These are phyloP conservation scores for Cryptococcus jaspeensis DNA, from an alignment of 1,284 basidiomycete species.

Conservation along the genomic window DNA sequence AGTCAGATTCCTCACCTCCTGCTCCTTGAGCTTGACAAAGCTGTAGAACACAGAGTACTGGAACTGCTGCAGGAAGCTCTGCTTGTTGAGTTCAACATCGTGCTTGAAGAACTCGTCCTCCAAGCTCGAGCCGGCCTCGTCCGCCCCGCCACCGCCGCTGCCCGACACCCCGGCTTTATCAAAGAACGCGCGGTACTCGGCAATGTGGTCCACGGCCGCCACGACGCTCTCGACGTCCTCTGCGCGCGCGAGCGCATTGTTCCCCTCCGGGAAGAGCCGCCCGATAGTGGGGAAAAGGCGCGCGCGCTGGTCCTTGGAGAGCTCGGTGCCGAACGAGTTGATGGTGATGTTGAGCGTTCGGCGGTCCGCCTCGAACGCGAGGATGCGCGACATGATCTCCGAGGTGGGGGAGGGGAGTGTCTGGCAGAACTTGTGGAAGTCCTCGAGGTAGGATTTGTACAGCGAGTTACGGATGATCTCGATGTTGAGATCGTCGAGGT, in stretches of 20 bases:
- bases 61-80: constrained; percentile 92
- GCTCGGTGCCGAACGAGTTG: constrained; percentile 95
- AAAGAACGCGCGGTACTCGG: constrained; percentile 91
- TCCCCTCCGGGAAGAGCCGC: constrained; percentile 90
- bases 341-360: constrained; percentile 98
- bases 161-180: constrained; percentile 56
- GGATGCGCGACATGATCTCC: constrained; percentile 84
- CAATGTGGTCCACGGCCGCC: constrained; percentile 77
- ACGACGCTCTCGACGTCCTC: constrained; percentile 96
- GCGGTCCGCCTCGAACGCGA: constrained; percentile 95
- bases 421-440: constrained; percentile 84
- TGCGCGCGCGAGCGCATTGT: constrained; percentile 87
- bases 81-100: constrained; percentile 92
- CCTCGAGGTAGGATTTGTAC: constrained; percentile 98
- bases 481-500: constrained; percentile 98
- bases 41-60: constrained; percentile 90
- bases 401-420: constrained; percentile 79
- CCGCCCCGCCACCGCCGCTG: constrained; percentile 45
- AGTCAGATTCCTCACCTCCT: constrained; percentile 94
- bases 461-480: constrained; percentile 99
- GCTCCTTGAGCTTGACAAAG: constrained; percentile 97
- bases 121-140: constrained; percentile 61
- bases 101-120: constrained; percentile 95
- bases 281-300: constrained; percentile 93
- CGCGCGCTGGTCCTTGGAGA: constrained; percentile 94